A percentile compares a stretch with the other conserved stretches of the same genome.
phyloP scores from a whole-genome alignment of 2,329 filamentous ascomycete genomes.

The Aspergillus fischeri region DNA sequence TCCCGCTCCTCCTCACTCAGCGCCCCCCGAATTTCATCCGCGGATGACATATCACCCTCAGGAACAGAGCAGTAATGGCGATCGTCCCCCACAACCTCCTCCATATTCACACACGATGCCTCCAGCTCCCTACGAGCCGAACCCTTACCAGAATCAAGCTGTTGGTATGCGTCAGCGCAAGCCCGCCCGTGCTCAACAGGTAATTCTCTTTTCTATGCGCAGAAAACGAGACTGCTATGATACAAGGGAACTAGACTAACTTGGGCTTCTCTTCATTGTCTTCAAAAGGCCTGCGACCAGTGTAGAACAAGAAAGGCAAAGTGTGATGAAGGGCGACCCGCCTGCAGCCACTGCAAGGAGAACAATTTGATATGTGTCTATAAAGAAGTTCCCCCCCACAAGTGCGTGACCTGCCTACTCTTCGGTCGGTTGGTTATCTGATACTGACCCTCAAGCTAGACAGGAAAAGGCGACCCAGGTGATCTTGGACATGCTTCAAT shows the following conservation, averaged over 20 bases:
- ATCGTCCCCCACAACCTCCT: too few relatives aligned
- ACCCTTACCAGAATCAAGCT: slow-evolving; percentile 28
- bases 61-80: slow-evolving; percentile 26
- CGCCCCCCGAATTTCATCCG: slow-evolving; percentile 28
- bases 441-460: slow-evolving; percentile 17
- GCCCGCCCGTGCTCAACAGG: slow-evolving; percentile 39
- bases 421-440: background rate
- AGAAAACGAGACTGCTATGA: background rate
- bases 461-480: slow-evolving; percentile 40
- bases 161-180: slow-evolving; percentile 36
- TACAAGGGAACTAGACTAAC: slow-evolving; percentile 5
- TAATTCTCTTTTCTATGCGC: slow-evolving; percentile 13
- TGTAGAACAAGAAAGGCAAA: slow-evolving; percentile 85
- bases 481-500: slow-evolving; percentile 31
- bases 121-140: slow-evolving; percentile 28
- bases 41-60: slow-evolving; percentile 29
- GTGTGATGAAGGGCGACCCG: slow-evolving; percentile 80
- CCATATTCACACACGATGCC: slow-evolving; percentile 30
- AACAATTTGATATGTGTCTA: slow-evolving; percentile 82
- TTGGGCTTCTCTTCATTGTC: background rate
- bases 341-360: slow-evolving; percentile 81
- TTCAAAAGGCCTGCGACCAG: slow-evolving; percentile 74
- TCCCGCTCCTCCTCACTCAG: slow-evolving; percentile 20
- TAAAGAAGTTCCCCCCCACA: slow-evolving; percentile 83
- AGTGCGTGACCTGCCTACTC: slow-evolving; percentile 53